phyloP scores from a whole-genome alignment of 257 asterid genomes.

The Buddleja alternifolia region DNA sequence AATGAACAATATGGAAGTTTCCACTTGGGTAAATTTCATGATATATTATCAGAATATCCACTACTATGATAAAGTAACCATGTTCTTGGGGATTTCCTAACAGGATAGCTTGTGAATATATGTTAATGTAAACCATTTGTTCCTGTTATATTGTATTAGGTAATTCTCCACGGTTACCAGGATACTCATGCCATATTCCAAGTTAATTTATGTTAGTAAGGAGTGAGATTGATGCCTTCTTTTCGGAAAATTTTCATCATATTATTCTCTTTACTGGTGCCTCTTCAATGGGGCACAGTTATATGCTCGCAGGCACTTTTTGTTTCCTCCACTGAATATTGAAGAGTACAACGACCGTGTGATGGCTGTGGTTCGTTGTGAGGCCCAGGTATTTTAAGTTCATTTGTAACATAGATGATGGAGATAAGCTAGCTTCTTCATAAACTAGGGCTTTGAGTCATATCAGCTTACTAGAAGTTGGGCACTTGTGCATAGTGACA shows the following conservation, averaged over 20 bases:
- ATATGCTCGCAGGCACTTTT: constrained; percentile 92
- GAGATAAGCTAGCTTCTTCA: too few species aligned
- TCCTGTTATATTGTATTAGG: not conserved
- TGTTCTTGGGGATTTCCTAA: not conserved
- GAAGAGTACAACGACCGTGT: constrained; percentile 88
- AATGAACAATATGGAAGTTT: not conserved
- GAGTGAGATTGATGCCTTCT: not conserved
- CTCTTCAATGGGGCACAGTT: constrained; percentile 57
- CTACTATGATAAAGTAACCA: not conserved
- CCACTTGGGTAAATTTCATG: not conserved
- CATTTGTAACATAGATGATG: too few species aligned
- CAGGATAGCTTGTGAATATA: not conserved
- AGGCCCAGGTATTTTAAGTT: constrained; percentile 94
- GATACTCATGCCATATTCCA: constrained; percentile 3
- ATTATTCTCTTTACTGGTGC: constrained; percentile 18
- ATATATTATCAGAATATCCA: not conserved
- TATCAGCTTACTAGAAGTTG: too few species aligned
- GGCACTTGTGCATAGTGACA: not conserved
- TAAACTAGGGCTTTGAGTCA: too few species aligned
- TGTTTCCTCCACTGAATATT: constrained; percentile 80
- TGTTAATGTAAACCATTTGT: not conserved
- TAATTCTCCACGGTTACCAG: constrained; percentile 9
- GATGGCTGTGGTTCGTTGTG: constrained; percentile 96
- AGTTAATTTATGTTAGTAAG: not conserved
- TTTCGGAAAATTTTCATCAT: constrained; percentile 16